Base-by-base conservation (phyloP, 2,329 filamentous ascomycete genomes). In the Colletotrichum musicola region DNA sequence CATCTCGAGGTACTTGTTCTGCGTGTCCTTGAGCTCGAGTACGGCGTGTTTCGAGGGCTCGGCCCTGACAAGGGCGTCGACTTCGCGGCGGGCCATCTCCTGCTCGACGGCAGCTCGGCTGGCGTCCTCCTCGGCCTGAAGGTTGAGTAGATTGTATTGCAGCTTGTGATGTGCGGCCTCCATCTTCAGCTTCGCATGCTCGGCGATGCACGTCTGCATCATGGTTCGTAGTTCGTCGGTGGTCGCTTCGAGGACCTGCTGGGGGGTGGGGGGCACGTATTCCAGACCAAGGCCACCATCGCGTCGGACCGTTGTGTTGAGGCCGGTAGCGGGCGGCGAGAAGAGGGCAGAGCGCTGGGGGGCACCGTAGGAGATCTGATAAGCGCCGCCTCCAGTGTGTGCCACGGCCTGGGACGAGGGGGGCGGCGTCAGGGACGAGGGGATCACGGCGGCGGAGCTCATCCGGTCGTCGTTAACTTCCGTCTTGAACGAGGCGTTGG, bases 21-120 rank as follows among this genome's bases (percentile, higher is more conserved):
- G 85, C 64, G 86, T 83, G 22, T 85, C 80, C 72, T 81, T 85
- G 64, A 87, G 80, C 68, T 89, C 86, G 22, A 83, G 84, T 53
- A 85, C 83, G 4, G 86, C 86, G 69, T 91, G 89, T 59, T 87
- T 88, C 59, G 89, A 88, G 76, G 92, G 88, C 75, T 96, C 92
- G 14, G 90, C 90, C 70, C 87, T 86, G 69, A 94, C 92, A 30
- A 98, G 83, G 13, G 95, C 93, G 70, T 97, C 93, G 20, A 97
- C 92, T 79, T 98, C 94, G 22, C 92, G 88, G 71, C 93, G 89
- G n/a, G 92, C 92, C 88, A 98, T 95, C 72, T 96, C 93, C 74
- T 97, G 92, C 79, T 98, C 95, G 5, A 98, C 95, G 42, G 91
- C 92, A 73, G 95, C 94, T 27, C 94, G 90, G 79, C 97, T 95